Evolutionary conservation across 768 basidiomycete species (phyloP).

Genomic region (Amanita brunnescens): DNA sequence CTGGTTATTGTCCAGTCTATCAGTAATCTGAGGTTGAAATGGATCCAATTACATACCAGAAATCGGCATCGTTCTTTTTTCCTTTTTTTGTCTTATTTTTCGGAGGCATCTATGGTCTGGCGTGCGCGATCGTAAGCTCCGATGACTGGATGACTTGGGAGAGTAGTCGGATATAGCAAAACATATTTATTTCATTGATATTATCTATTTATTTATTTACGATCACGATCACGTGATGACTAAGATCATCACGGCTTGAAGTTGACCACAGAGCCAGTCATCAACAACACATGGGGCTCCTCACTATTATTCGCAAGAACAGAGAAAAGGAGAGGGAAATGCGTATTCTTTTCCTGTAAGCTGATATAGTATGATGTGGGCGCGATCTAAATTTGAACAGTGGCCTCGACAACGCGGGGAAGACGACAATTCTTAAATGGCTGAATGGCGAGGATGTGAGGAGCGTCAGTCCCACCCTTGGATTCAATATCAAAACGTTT

Average conservation of each 20-base stretch:
- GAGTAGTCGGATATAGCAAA: not conserved
- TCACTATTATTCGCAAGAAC: slow-evolving; percentile 96
- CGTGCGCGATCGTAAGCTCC: not conserved
- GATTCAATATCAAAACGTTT: slow-evolving; percentile 99
- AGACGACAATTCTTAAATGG: slow-evolving; percentile 96
- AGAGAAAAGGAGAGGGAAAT: slow-evolving; percentile 94
- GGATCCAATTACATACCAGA: slow-evolving; percentile 48
- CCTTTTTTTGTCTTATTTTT: slow-evolving; percentile 82
- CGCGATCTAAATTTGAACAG: slow-evolving; percentile 31
- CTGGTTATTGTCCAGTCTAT: slow-evolving; percentile 22
- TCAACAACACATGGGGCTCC: slow-evolving; percentile 65
- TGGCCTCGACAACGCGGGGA: slow-evolving; percentile 96
- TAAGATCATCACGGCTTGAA: not conserved
- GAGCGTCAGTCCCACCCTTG: slow-evolving; percentile 85
- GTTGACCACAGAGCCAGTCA: no score
- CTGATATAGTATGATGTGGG: not conserved
- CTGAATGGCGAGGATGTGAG: slow-evolving; percentile 88
- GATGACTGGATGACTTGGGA: not conserved
- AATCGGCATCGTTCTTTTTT: slow-evolving; percentile 77
- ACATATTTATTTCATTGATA: not conserved
- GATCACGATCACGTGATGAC: not conserved
- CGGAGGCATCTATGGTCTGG: slow-evolving; percentile 32
- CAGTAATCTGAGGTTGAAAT: not conserved
- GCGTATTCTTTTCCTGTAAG: slow-evolving; percentile 88
- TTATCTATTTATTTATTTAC: not conserved